Evolutionary conservation across 2,329 filamentous ascomycete species (phyloP), one percentile per base, ranked within the genome.

Genomic region (Cordyceps cateniannulata): DNA sequence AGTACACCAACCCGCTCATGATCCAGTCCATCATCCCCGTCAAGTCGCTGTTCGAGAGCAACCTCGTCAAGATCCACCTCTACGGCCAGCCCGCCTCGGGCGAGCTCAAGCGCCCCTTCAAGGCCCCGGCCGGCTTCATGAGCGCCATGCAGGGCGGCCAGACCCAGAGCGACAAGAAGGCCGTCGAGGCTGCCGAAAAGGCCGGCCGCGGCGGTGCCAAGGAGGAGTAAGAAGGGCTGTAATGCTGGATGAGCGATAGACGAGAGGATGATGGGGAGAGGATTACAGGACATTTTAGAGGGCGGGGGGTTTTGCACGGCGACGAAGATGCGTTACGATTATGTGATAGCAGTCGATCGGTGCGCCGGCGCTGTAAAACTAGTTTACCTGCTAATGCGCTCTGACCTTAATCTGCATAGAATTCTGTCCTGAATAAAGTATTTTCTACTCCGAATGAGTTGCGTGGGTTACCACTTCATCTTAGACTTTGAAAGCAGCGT

Each of bases 21-120:
- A 96, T 99, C 80, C 95, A 99, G 85, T 96, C 90, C 75, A 96
- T 99, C 80, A 95, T 99, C 73, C 95, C 95, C 38, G 82, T 98
- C 77, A 99, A 99, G 88, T 85, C 89, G 73, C 93, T 92, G 50
- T 85, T 99, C 76, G 95, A 99, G 83, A 84, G 88, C 79, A 98
- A 97, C 83, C 81, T 97, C 69, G 85, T 95, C 82, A 97, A 98
- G 85, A 93, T 99, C 72, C 90, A 98, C 79, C 68, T 99, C 65
- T 89, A 93, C 66, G 93, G 93, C 70, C 81, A 95, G 76, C 85
- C 93, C 44, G 93, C 95, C 45, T 85, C 81, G 62, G 95, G 93
- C 59, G 95, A 99, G 66, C 85, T 99, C 68, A 95, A 96, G 85
- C 85, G 95, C 64, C 95, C 95, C 65, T 99, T 96, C 88, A 99